Conservation (phyloP, 2,329 filamentous ascomycete species). For the Calonectria pseudoturangicola region DNA sequence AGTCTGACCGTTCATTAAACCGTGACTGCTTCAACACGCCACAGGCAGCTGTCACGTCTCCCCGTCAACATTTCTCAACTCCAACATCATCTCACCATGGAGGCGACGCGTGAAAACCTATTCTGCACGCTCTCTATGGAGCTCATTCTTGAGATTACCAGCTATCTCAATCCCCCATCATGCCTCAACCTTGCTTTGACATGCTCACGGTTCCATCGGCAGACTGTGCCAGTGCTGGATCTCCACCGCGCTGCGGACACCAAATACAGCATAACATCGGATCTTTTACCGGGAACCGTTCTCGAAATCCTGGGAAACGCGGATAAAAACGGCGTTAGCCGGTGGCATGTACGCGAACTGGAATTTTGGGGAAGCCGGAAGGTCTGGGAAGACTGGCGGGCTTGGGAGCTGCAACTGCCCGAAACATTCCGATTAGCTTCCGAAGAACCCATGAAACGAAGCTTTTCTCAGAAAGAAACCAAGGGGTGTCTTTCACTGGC, state of each 20-base stretch:
- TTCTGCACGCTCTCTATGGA: constrained; percentile 33
- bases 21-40: background rate
- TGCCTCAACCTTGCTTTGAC: constrained; percentile 36
- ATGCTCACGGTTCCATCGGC: constrained; percentile 35
- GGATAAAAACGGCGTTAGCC: background rate
- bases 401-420: constrained; percentile 4
- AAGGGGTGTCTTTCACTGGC: background rate
- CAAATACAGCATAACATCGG: constrained; percentile 32
- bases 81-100: constrained; percentile 25
- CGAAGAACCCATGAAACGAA: background rate
- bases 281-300: background rate
- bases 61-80: background rate
- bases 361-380: constrained; percentile 46
- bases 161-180: background rate
- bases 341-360: constrained; percentile 44
- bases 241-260: constrained; percentile 31
- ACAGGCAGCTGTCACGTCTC: background rate
- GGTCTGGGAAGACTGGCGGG: constrained; percentile 41
- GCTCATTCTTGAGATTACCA: constrained; percentile 33
- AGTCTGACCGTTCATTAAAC: background rate
- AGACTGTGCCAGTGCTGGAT: background rate
- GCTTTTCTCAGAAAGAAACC: background rate
- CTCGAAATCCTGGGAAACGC: constrained; percentile 16
- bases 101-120: accelerated
- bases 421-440: background rate